Evolutionary conservation across 176 grass and related monocot species (phyloP), one percentile per base, ranked within the genome.

Genomic region (Avena insularis): DNA sequence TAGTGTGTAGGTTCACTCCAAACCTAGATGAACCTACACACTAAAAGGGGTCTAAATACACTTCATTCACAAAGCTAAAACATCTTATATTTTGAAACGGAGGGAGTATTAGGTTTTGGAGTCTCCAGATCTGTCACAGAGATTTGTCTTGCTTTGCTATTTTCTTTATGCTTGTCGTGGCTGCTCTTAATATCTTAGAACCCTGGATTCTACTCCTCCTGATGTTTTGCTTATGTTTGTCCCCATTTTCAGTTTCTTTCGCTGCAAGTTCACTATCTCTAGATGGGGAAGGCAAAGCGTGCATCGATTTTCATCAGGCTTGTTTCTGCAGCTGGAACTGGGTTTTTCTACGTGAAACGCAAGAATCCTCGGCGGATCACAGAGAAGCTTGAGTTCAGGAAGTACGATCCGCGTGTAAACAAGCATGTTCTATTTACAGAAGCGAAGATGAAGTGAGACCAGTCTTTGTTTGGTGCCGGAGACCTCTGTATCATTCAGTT

Each of bases 311-410:
- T 91, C 56, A 91, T 95, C 56, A 90, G 65, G 84, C 76, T 95
- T 31, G 91, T 95, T 49, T 95, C 93, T n/a, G 93, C 93, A 40
- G 89, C 93, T 12, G 91, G 90, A 8, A 91, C 91, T 49, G 91
- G 89, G 2, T 95, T 93, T 79, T 95, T 93, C 71, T 93, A 93
- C 6, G 93, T 95, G 5, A 95, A 90, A 70, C 71, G 90, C 70
- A 95, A 95, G 79, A 95, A 95, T 77, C 93, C 91, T 50, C 71
- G 84, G 3, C 89, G 79, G 64, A 93, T 95, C 14, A 89, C 91
- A 16, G 90, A 91, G 76, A 95, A 92, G 86, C 93, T 95, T 14
- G 93, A 95, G 71, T 95, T 95, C 51, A 85, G 93, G 31, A 95
- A 92, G 50, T 92, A 92, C 0, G 93, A 95, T 71, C 91, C 91